Conservation (phyloP, 2,329 filamentous ascomycete genomes). For the Microdochium bolleyi region DNA sequence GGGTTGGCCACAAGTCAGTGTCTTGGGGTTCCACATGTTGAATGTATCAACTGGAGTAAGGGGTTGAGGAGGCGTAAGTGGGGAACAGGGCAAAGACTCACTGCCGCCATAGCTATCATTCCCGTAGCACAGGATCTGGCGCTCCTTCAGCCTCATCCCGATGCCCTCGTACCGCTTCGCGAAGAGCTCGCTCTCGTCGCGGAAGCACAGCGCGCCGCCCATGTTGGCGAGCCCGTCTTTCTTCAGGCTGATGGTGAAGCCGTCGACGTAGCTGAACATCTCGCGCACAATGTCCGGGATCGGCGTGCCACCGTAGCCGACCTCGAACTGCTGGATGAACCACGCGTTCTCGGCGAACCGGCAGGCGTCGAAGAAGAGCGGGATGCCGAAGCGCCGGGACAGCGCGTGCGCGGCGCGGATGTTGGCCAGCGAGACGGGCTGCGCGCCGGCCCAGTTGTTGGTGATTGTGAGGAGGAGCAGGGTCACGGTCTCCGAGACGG, state of each 20-base stretch:
- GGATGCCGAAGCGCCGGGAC: conserved; percentile 7
- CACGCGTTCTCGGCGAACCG: conserved; percentile 15
- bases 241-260: conserved; percentile 14
- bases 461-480: conserved; percentile 15
- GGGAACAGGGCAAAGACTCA: conserved; percentile 2
- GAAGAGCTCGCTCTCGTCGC: conserved; percentile 7
- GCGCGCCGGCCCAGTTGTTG: conserved; percentile 13
- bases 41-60: neutral
- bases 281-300: conserved; percentile 11
- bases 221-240: conserved; percentile 16
- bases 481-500: too few species aligned
- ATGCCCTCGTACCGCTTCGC: conserved; percentile 8
- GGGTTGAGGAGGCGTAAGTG: neutral
- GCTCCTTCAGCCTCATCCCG: conserved; percentile 7
- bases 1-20: neutral
- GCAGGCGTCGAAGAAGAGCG: conserved; percentile 14
- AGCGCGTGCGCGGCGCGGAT: conserved; percentile 8
- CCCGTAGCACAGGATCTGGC: conserved; percentile 12
- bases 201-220: conserved; percentile 11
- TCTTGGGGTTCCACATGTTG: neutral
- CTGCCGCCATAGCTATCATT: conserved; percentile 13
- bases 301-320: conserved; percentile 6
- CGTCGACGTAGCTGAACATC: conserved; percentile 13
- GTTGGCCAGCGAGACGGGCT: conserved; percentile 16
- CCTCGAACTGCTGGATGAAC: conserved; percentile 13